Base-by-base conservation (phyloP, 306 rosid species). In the Vicia faba region DNA sequence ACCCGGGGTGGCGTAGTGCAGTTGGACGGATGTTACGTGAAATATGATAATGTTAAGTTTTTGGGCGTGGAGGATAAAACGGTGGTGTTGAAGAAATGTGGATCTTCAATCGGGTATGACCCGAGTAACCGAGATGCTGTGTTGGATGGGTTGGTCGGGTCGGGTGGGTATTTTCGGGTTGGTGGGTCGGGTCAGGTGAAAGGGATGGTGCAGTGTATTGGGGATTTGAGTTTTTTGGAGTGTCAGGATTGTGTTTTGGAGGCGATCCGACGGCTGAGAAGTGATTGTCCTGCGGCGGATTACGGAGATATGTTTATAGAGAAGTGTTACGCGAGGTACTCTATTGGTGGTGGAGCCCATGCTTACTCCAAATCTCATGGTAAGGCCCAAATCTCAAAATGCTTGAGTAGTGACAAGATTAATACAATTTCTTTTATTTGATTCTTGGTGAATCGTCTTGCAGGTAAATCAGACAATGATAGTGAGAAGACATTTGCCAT, bases 401-500 rank as follows among this genome's bases (percentile, higher is more conserved):
- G 23, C 23, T n/a, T n/a, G n/a, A n/a, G n/a, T n/a, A n/a, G 23
- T 20, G 23, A 20, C 23, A 20, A 20, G 1, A 20, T 1, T 20
- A 20, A 20, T 20, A 20, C 23, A 20, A 20, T 20, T 20, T 20
- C 23, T 20, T 20, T 20, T 20, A 20, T 20, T 51, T 61, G 23
- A 51, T 46, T 69, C 2, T 11, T 29, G 64, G 12, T 25, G 49
- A 39, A 10, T 49, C 19, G 39, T 15, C 44, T 18, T 18, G 69
- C 84, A 89, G 98, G 82, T 58, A 88, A 83, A 80, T 83, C 89
- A 0, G 62, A 5, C 25, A 68, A 51, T 5, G 82, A 78, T 3
- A 89, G 91, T 13, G 95, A 87, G 78, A 93, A 93, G 82, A 93
- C 96, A 66, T 93, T 93, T 77, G 98, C 98, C 16, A 74, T 93